Base-by-base conservation (phyloP, 2,329 filamentous ascomycete species). In the Biscogniauxia sp. region DNA sequence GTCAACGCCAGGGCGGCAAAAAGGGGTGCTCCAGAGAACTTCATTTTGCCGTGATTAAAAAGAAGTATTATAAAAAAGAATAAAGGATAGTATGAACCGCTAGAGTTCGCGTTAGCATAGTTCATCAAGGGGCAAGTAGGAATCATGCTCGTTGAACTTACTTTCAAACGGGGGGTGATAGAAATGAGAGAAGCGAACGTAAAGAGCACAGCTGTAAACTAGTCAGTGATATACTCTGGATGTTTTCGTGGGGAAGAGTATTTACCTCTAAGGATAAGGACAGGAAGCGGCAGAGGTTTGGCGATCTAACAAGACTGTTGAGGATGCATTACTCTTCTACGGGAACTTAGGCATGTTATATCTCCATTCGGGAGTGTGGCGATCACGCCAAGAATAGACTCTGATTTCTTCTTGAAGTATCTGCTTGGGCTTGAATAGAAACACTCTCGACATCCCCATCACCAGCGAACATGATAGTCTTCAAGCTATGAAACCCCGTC, bases 171-270 rank as follows among this genome's bases (percentile, higher is more conserved):
- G 65, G 28, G 32, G 61, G 61, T 58, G 64, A 63, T 8, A 19
- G 49, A 25, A 53, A 53, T 26, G 37, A 51, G 37, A 51, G 62
- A 66, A 58, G 54, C 63, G 66, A 69, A 72, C 53, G 37, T 59
- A 63, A 60, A 66, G 69, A 72, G 69, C 69, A 61, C 69, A 72
- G 69, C 69, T 71, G 50, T 8, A 45, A 45, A n/a, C 45, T 52
- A 20, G 55, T 69, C 59, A 68, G 63, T 23, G 23, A 28, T 4
- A 37, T 50, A 3, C 13, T 19, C 54, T 20, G 32, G 49, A 57
- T 5, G 32, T 20, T 25, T 3, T 15, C 15, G 15, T 28, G 50
- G 2, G 19, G 45, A 53, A 53, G 20, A 8, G 50, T 5, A 13
- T 32, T 32, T 61, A 63, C 61, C 61, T 63, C 61, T 61, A n/a